These are phyloP conservation scores for Arthonia radiata DNA, from an alignment of 495 filamentous ascomycete species.

Conservation along the genomic window DNA sequence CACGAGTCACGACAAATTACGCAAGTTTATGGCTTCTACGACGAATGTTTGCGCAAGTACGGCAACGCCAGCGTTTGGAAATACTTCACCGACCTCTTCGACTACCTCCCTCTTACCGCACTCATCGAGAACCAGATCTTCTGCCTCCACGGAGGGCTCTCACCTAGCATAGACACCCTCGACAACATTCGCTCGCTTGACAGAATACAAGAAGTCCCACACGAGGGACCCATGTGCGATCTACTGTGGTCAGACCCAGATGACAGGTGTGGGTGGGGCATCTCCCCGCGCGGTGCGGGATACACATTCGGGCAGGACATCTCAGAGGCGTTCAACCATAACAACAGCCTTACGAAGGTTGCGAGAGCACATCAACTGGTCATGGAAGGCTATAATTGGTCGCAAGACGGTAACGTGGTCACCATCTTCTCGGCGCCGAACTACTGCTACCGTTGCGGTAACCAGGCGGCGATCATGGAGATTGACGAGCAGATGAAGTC, in stretches of 20 bases:
- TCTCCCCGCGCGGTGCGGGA: constrained; percentile 84
- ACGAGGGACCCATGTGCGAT: constrained; percentile 98
- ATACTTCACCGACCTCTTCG: constrained; percentile 97
- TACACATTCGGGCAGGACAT: constrained; percentile 99
- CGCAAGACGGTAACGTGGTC: constrained; percentile 84
- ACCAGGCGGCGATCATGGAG: constrained; percentile 99
- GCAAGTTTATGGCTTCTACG: constrained; percentile 94
- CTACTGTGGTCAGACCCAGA: constrained; percentile 95
- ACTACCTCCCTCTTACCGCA: constrained; percentile 92
- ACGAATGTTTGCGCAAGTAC: constrained; percentile 92
- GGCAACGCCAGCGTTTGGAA: constrained; percentile 99
- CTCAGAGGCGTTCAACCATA: constrained; percentile 98
- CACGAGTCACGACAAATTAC: constrained; percentile 96
- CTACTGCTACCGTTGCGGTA: constrained; percentile 95
- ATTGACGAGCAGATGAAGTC: constrained; percentile 99
- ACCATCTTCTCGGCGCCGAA: constrained; percentile 98
- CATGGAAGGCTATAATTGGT: constrained; percentile 98
- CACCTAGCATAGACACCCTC: constrained; percentile 88
- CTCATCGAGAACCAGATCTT: constrained; percentile 99
- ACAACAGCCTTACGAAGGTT: constrained; percentile 90
- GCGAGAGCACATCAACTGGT: constrained; percentile 88
- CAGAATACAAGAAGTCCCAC: constrained; percentile 92
- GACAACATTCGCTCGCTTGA: constrained; percentile 94
- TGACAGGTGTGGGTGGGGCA: constrained; percentile 96
- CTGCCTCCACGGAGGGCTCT: constrained; percentile 91